Evolutionary conservation across 1,284 basidiomycete genomes (phyloP), one percentile per base, ranked within the genome.

Genomic region (Phlebopus sp.): DNA sequence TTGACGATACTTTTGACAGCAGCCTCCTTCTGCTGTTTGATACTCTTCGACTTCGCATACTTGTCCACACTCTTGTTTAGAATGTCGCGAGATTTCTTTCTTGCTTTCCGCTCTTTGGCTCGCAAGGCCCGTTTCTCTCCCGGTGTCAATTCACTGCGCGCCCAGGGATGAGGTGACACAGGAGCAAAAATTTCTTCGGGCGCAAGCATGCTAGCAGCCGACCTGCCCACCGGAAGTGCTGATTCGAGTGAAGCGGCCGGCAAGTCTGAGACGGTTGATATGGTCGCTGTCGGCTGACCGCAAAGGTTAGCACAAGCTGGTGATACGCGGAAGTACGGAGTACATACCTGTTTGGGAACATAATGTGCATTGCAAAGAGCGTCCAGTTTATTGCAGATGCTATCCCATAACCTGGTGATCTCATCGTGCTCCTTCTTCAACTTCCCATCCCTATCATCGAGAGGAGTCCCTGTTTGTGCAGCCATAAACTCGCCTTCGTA

Each of bases 301-400:
- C 3, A 17, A 34, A n/a, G 19, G 35, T 49, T 14, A 50, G 53
- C 23, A 34, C 15, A 1, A 15, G 13, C 5, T 8, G 19, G 11
- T 17, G 32, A 29, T 41, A 5, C 36, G 36, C 29, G 10, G 42
- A 30, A 42, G 43, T 50, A n/a, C n/a, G n/a, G 29, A 34, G 4
- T 35, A 55, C 84, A 53, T 56, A 93, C 93, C 64, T 87, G 84
- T 69, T 97, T 97, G 4, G 97, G 97, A 5, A 92, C 90, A 67
- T 94, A 98, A 70, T 98, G 92, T 3, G 95, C 86, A 64, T 97
- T 97, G 64, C 88, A 91, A 36, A 99, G 73, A 6, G 95, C 93
- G 69, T 99, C 96, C 25, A 99, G 76, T 68, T 97, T 97, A 52
- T 80, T 77, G 55, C 86, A 92, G 35, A 99, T 86, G 37, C 81